These are phyloP conservation scores for Serendipita sp. DNA, from an alignment of 768 basidiomycete genomes.

Conservation along the genomic window DNA sequence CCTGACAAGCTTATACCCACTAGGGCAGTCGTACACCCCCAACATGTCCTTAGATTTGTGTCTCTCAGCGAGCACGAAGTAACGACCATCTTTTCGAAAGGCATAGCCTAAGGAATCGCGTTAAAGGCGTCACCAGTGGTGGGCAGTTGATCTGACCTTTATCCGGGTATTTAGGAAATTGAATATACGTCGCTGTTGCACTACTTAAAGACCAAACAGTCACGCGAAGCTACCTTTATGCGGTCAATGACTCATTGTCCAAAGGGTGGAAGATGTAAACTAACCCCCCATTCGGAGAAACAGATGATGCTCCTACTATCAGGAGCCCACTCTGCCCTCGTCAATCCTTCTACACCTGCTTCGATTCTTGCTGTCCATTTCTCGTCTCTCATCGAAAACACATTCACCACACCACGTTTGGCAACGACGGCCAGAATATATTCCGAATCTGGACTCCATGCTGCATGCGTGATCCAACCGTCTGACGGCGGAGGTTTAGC, in stretches of 20 bases:
- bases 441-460: conserved; percentile 81
- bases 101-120: conserved; percentile 40
- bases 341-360: conserved; percentile 67
- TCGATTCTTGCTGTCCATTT: conserved; percentile 64
- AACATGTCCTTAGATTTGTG: conserved; percentile 81
- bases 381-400: conserved; percentile 69
- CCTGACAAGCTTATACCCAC: conserved; percentile 55
- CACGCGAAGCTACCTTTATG: conserved; percentile 48
- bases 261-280: conserved; percentile 20
- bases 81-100: conserved; percentile 65
- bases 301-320: conserved; percentile 71
- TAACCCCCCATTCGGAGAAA: conserved; percentile 87
- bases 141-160: conserved; percentile 32
- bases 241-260: background rate
- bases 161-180: conserved; percentile 69
- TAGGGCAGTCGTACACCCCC: conserved; percentile 63
- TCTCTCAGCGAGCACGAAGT: conserved; percentile 73
- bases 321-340: conserved; percentile 81
- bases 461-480: conserved; percentile 50
- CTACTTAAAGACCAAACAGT: conserved; percentile 73
- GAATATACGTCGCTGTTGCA: conserved; percentile 65
- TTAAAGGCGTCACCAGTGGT: background rate
- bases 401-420: conserved; percentile 52
- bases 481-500: conserved; percentile 19
- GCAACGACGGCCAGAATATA: conserved; percentile 69